Conservation (phyloP, 179 eudicot species). For the Carnegiea gigantea region DNA sequence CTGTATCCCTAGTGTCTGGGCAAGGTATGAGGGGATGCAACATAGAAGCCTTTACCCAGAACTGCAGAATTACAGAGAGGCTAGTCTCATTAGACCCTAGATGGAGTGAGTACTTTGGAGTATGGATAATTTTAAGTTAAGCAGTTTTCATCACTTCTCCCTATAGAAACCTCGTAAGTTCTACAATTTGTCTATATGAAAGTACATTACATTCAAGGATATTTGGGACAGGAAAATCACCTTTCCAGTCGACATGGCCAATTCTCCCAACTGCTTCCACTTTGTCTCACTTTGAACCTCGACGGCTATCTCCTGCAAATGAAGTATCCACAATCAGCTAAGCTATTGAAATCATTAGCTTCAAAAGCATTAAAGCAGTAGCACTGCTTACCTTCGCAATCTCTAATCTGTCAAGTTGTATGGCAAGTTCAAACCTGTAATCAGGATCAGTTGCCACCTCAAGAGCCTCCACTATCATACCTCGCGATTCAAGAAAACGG, state of each 20-base stretch:
- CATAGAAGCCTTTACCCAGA: background rate
- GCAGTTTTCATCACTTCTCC: background rate
- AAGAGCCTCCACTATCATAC: conserved; percentile 84
- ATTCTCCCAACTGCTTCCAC: conserved; percentile 97
- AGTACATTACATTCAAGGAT: conserved; percentile 1
- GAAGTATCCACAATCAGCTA: conserved; percentile 18
- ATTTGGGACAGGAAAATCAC: conserved; percentile 33
- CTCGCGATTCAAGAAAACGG: conserved; percentile 90
- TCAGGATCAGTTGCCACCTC: conserved; percentile 97
- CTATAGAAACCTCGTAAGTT: background rate
- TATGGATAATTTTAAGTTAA: background rate
- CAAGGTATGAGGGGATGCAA: background rate
- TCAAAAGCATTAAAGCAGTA: background rate
- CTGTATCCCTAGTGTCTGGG: background rate
- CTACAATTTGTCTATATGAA: background rate
- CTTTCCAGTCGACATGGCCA: conserved; percentile 96
- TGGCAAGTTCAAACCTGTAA: conserved; percentile 95
- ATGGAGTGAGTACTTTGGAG: background rate
- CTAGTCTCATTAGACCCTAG: background rate
- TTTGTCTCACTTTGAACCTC: conserved; percentile 88
- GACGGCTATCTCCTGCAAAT: conserved; percentile 75
- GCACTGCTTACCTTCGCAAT: conserved; percentile 68
- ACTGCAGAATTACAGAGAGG: background rate
- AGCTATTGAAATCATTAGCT: conserved; percentile 11
- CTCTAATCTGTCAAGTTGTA: conserved; percentile 86